Evolutionary conservation across 805 yeast genomes (phyloP), one percentile per base, ranked within the genome.

Genomic region (Nakazawaea ernobii): DNA sequence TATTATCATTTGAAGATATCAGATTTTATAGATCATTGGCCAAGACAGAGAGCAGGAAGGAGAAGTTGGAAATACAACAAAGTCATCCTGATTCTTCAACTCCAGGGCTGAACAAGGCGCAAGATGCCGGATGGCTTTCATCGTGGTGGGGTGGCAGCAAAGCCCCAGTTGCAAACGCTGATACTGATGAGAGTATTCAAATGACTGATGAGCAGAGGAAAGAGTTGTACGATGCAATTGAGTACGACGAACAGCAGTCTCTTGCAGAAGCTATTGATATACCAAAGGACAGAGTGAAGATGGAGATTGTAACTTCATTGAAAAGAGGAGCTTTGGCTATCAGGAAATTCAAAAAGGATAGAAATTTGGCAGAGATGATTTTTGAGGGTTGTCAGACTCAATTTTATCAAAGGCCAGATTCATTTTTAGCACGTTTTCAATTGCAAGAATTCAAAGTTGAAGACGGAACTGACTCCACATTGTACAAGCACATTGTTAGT

Each of bases 171-270:
- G 27, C 58, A 1, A 50, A 59, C 2, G 57, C 60, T 3, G 57
- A 57, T 2, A 50, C 55, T 1, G 65, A 66, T 6, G 69, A 71
- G 3, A 61, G 68, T 2, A 60, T 82, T 27, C 69, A 71, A 6
- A 76, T 94, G 61, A 79, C 94, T 0, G 96, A 88, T 11, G 96
- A 90, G 54, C 97, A 94, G 59, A 75, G 87, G 52, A 75, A 88
- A 59, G 99, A 95, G 50, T 70, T 94, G 17, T 91, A 89, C 59
- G 95, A 88, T 51, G 95, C 97, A 0, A 91, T 94, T 53, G 99
- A 91, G 52, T 91, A 83, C 55, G 87, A 91, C 55, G 96, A 91
- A 52, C 65, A 71, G 17, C 70, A 75, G 42, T 69, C 69, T 1
- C 47, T 76, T 1, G 57, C 72, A 1, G 80, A 79, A 28, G 68